These are phyloP conservation scores for Brassica incana DNA, from an alignment of 345 rosid species.

Conservation along the genomic window DNA sequence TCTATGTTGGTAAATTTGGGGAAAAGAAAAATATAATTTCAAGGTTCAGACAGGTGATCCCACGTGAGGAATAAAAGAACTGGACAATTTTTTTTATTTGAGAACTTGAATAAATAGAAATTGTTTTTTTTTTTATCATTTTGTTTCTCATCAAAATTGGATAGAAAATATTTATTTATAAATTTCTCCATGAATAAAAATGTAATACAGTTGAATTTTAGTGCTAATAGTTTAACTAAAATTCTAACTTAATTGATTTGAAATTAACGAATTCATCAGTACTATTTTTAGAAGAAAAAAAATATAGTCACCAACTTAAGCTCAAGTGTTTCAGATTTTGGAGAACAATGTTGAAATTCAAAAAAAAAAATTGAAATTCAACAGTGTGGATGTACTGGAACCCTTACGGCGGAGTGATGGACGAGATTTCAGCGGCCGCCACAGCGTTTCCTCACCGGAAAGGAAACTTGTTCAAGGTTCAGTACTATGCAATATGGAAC, in stretches of 20 bases:
- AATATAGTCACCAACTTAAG: background rate
- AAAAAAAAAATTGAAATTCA: conserved; percentile 37
- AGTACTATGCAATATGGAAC: conserved; percentile 33
- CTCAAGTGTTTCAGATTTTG: background rate
- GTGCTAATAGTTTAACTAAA: background rate
- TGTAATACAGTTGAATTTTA: background rate
- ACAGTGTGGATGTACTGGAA: conserved; percentile 36
- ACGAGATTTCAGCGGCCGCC: conserved; percentile 31
- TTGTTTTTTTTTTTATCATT: too few species aligned
- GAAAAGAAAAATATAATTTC: background rate
- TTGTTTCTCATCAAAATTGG: background rate
- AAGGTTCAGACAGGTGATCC: background rate
- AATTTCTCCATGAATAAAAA: background rate
- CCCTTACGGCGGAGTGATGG: conserved; percentile 59
- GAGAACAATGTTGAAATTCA: conserved; percentile 37
- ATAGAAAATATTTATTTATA: too few species aligned
- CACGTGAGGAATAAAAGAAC: background rate
- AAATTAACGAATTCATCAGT: background rate
- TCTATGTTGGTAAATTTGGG: background rate
- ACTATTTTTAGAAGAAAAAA: background rate
- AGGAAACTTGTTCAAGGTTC: conserved; percentile 44
- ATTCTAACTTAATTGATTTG: background rate
- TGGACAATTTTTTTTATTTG: background rate
- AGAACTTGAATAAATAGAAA: background rate
- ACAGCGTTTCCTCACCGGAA: conserved; percentile 54